Conservation (phyloP, 208 protist genomes). For the Entamoeba histolytica region DNA sequence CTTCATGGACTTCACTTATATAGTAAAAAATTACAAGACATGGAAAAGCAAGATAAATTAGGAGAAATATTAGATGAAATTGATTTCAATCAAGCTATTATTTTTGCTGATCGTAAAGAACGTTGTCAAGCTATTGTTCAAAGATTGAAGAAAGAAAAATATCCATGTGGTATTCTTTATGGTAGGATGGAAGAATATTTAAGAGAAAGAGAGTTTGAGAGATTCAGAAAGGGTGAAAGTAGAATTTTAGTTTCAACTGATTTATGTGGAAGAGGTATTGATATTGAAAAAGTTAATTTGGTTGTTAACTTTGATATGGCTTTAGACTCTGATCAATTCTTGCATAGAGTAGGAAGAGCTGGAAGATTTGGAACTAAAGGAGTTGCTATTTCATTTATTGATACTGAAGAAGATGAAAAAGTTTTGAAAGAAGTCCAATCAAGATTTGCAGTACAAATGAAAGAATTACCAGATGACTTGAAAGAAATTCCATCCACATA, state of each 20-base stretch:
- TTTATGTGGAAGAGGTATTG: slow-evolving; percentile 93
- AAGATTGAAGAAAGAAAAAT: slow-evolving; percentile 70
- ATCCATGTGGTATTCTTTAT: slow-evolving; percentile 81
- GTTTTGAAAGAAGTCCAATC: too few species aligned
- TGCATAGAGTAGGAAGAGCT: slow-evolving; percentile 79
- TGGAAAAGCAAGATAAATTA: slow-evolving; percentile 83
- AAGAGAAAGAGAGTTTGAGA: slow-evolving; percentile 34
- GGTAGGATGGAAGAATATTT: slow-evolving; percentile 69
- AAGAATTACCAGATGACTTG: too few species aligned
- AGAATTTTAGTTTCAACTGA: slow-evolving; percentile 95
- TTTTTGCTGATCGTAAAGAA: slow-evolving; percentile 78
- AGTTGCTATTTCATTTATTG: slow-evolving; percentile 86
- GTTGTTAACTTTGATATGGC: slow-evolving; percentile 99
- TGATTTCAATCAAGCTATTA: slow-evolving; percentile 98
- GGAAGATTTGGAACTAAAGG: slow-evolving; percentile 98
- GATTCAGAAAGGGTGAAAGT: slow-evolving; percentile 88
- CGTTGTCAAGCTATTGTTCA: slow-evolving; percentile 70
- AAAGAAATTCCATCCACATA: too few species aligned
- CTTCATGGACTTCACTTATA: slow-evolving; percentile 93
- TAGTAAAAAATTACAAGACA: slow-evolving; percentile 78
- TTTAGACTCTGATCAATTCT: slow-evolving; percentile 71
- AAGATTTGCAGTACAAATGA: too few species aligned
- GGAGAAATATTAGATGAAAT: slow-evolving; percentile 85
- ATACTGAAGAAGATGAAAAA: too few species aligned
- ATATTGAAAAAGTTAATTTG: slow-evolving; percentile 96